Percentiles rank a stretch among this genome's conserved stretches.
Conservation (phyloP, 2,329 filamentous ascomycete genomes). For the Paradendryphiella salina region DNA sequence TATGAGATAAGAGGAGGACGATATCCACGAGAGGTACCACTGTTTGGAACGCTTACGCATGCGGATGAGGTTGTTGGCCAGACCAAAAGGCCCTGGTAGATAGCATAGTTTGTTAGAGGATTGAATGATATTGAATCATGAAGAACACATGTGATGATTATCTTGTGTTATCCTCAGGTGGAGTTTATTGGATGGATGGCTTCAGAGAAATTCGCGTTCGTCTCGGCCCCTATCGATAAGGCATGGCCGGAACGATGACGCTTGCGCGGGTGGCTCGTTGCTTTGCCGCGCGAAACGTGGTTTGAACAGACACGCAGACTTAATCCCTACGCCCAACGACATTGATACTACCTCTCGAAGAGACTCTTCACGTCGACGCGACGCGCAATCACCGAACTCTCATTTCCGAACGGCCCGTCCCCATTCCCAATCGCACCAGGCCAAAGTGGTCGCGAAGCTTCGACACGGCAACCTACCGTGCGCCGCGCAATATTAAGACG, state of each 20-base stretch:
- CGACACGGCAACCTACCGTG: background rate
- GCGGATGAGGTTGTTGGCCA: conserved; percentile 4
- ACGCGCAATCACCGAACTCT: background rate
- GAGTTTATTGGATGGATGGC: background rate
- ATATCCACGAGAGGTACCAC: conserved; percentile 24
- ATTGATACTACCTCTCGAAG: background rate
- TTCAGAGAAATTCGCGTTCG: background rate
- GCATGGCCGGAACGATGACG: conserved; percentile 12
- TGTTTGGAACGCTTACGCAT: conserved; percentile 21
- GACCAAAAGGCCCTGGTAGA: conserved; percentile 18
- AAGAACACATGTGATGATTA: background rate
- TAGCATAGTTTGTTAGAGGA: conserved; percentile 23
- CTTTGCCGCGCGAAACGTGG: conserved; percentile 24
- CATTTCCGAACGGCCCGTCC: background rate
- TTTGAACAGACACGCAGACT: conserved; percentile 13
- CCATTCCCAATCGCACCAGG: background rate
- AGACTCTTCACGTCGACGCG: conserved; percentile 1
- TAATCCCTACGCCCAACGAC: background rate
- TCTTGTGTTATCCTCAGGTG: background rate
- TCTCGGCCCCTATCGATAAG: conserved; percentile 19
- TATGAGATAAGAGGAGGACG: conserved; percentile 20
- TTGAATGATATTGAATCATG: conserved; percentile 1
- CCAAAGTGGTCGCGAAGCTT: conserved; percentile 5
- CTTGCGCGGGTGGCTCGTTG: conserved; percentile 13
- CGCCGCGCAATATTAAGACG: background rate